Conservation (phyloP, 2,329 filamentous ascomycete species). For the Pyrenophora tritici-repentis region DNA sequence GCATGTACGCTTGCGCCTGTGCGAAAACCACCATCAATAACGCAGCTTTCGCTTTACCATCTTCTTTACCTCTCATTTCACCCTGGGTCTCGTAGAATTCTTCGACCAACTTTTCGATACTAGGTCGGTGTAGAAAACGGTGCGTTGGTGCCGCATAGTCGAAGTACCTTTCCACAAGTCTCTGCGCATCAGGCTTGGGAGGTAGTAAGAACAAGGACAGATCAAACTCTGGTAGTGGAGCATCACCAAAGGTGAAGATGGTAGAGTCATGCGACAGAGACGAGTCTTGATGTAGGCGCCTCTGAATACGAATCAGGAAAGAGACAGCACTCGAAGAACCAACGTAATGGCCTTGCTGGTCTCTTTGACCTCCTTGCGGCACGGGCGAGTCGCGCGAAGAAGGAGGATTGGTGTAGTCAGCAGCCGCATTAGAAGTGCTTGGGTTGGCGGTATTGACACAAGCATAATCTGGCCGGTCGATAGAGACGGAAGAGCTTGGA, state of each 20-base stretch:
- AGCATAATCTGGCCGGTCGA: constrained; percentile 24
- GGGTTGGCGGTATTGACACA: neutral
- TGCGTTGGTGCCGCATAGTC: constrained; percentile 66
- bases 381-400: constrained; percentile 53
- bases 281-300: constrained; percentile 51
- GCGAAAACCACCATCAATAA: constrained; percentile 61
- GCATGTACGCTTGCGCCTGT: constrained; percentile 54
- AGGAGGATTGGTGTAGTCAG: constrained; percentile 21
- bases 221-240: constrained; percentile 54
- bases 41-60: constrained; percentile 51
- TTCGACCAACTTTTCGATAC: constrained; percentile 53
- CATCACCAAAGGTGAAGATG: constrained; percentile 58
- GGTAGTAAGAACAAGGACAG: constrained; percentile 52
- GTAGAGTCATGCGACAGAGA: constrained; percentile 48
- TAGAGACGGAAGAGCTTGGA: constrained; percentile 15
- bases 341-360: constrained; percentile 56
- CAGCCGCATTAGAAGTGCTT: constrained; percentile 20
- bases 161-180: constrained; percentile 61
- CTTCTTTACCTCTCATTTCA: constrained; percentile 48
- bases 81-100: constrained; percentile 55
- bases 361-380: constrained; percentile 49
- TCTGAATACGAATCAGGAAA: constrained; percentile 58
- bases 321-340: constrained; percentile 56
- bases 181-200: constrained; percentile 49
- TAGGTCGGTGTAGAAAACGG: constrained; percentile 61